Percentiles rank a stretch among this genome's conserved stretches.
Evolutionary conservation across 2,329 filamentous ascomycete genomes (phyloP).

Genomic region (Xylariaceae sp.): DNA sequence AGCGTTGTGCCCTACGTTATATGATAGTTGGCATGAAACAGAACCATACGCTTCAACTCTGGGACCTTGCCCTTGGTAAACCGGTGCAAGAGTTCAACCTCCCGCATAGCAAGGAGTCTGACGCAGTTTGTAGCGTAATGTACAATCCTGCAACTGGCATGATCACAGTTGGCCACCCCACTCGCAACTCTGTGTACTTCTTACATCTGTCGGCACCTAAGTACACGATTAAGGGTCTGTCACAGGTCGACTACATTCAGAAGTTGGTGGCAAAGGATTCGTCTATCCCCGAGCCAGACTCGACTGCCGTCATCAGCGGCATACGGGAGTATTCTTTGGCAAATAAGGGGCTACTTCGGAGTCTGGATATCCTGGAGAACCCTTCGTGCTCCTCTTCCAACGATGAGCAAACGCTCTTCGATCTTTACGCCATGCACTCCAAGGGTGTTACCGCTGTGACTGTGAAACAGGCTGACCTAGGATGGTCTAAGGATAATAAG

Average conservation of each 20-base stretch:
- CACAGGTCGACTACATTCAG: constrained; percentile 82
- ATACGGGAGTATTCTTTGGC: constrained; percentile 91
- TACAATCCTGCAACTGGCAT: constrained; percentile 92
- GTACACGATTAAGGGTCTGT: constrained; percentile 77
- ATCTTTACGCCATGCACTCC: constrained; percentile 96
- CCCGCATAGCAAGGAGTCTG: constrained; percentile 90
- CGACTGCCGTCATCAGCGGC: constrained; percentile 94
- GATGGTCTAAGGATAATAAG: constrained; percentile 88
- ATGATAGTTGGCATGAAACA: constrained; percentile 98
- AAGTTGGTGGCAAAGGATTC: constrained; percentile 68
- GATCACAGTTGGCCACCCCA: constrained; percentile 91
- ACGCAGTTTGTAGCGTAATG: constrained; percentile 94
- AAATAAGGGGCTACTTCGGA: constrained; percentile 79
- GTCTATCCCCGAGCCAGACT: constrained; percentile 76
- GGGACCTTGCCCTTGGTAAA: constrained; percentile 93
- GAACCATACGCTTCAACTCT: constrained; percentile 96
- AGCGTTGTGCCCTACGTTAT: constrained; percentile 84
- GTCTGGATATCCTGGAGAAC: constrained; percentile 77
- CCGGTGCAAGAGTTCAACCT: constrained; percentile 96
- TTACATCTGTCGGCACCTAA: constrained; percentile 90
- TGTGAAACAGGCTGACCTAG: constrained; percentile 82
- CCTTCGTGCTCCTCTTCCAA: constrained; percentile 58
- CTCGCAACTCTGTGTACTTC: constrained; percentile 95
- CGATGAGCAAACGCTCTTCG: constrained; percentile 75
- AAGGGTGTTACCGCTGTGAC: constrained; percentile 89